Conservation (phyloP, 1,139 yeast genomes). For the Magnusiomyces fungicola region DNA sequence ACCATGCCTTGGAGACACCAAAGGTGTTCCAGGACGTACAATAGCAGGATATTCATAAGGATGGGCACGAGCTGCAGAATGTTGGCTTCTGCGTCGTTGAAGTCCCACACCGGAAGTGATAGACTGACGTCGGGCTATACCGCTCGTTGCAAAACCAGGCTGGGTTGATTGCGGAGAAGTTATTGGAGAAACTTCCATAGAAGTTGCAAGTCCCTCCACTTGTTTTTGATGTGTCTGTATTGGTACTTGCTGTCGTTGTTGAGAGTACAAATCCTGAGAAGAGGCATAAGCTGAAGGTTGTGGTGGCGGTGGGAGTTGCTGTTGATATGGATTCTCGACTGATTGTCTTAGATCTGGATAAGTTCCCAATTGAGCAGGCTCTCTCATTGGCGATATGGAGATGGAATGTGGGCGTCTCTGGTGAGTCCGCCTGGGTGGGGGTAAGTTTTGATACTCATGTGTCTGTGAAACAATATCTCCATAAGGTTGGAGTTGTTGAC, state of each 20-base stretch:
- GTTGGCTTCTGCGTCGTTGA: neutral
- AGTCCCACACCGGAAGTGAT: neutral
- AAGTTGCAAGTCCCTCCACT: too few species aligned
- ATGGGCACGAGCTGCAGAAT: neutral
- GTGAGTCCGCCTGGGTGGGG: neutral
- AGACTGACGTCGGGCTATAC: neutral
- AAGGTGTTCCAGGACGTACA: neutral
- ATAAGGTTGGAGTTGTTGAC: neutral
- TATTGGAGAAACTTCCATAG: neutral
- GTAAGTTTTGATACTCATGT: neutral
- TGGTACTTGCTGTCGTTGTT: too few species aligned
- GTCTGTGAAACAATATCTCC: neutral
- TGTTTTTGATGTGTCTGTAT: too few species aligned
- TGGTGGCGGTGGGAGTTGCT: too few species aligned
- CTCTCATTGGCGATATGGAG: neutral
- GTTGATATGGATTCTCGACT: too few species aligned
- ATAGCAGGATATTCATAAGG: neutral
- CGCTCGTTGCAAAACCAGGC: neutral
- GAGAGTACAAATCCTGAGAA: too few species aligned
- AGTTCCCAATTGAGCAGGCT: neutral
- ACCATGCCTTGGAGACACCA: neutral
- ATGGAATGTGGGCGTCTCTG: conserved; percentile 3
- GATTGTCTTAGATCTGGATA: too few species aligned
- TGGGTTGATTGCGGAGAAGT: neutral
- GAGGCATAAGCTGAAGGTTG: too few species aligned